These are phyloP conservation scores for Trichoderma asperelloides DNA, from an alignment of 495 filamentous ascomycete species.

Conservation along the genomic window DNA sequence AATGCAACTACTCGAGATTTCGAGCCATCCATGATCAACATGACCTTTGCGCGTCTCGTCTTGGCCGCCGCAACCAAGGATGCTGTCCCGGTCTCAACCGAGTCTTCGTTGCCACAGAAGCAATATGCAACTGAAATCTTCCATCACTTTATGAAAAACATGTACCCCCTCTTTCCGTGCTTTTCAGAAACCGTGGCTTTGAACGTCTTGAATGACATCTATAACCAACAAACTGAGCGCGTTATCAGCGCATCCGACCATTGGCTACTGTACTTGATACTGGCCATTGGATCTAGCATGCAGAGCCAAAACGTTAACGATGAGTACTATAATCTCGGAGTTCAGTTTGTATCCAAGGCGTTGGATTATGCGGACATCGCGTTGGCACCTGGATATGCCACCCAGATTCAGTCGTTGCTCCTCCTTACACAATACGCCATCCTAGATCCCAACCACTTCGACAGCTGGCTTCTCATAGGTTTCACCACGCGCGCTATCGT, in stretches of 20 bases:
- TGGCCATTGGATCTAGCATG: slow-evolving; percentile 68
- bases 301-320: slow-evolving; percentile 62
- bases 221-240: slow-evolving; percentile 43
- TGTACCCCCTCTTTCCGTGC: slow-evolving; percentile 70
- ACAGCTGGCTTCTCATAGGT: slow-evolving; percentile 83
- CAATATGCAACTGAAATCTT: slow-evolving; percentile 56
- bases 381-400: slow-evolving; percentile 69
- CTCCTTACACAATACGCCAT: slow-evolving; percentile 82
- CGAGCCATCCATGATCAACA: slow-evolving; percentile 70
- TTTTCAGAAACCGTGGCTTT: slow-evolving; percentile 69
- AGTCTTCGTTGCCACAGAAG: slow-evolving; percentile 55
- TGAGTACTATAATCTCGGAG: slow-evolving; percentile 50
- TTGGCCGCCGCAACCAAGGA: slow-evolving; percentile 64
- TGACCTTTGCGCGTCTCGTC: slow-evolving; percentile 79
- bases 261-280: slow-evolving; percentile 80
- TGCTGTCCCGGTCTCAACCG: slow-evolving; percentile 43
- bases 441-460: slow-evolving; percentile 79
- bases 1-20: slow-evolving; percentile 91
- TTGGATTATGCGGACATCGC: slow-evolving; percentile 69
- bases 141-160: slow-evolving; percentile 73
- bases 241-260: slow-evolving; percentile 63
- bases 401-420: slow-evolving; percentile 74
- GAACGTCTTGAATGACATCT: slow-evolving; percentile 68
- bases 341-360: slow-evolving; percentile 59
- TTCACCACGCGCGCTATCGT: slow-evolving; percentile 76